phyloP scores from a whole-genome alignment of 495 filamentous ascomycete species.

The Aspergillus bertholletiae region DNA sequence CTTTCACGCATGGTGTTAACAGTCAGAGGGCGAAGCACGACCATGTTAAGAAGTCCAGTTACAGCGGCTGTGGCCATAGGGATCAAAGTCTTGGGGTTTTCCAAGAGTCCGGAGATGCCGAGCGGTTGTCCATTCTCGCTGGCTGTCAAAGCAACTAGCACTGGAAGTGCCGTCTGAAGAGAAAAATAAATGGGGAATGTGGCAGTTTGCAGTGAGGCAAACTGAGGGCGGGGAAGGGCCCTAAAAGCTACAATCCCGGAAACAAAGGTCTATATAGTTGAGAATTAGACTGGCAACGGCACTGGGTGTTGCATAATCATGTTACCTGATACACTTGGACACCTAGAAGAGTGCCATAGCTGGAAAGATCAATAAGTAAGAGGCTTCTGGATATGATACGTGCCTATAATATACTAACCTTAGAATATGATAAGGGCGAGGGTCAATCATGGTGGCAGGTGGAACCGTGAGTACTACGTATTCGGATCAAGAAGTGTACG shows the following conservation, averaged over 20 bases:
- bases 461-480: neutral
- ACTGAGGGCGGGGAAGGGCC: slow-evolving; percentile 73
- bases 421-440: slow-evolving; percentile 73
- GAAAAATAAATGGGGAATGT: slow-evolving; percentile 86
- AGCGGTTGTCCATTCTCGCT: slow-evolving; percentile 45
- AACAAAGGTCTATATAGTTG: slow-evolving; percentile 63
- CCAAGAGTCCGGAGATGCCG: slow-evolving; percentile 53
- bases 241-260: slow-evolving; percentile 70
- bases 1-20: slow-evolving; percentile 68
- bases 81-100: slow-evolving; percentile 55
- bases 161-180: slow-evolving; percentile 70
- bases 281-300: neutral
- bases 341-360: slow-evolving; percentile 77
- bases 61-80: slow-evolving; percentile 64
- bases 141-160: slow-evolving; percentile 75
- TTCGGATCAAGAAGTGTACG: neutral
- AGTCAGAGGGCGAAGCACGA: slow-evolving; percentile 67
- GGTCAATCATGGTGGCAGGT: slow-evolving; percentile 38
- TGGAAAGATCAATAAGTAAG: slow-evolving; percentile 33
- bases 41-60: slow-evolving; percentile 62
- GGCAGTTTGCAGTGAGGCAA: slow-evolving; percentile 69
- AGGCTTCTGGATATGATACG: neutral
- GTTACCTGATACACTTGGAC: slow-evolving; percentile 73
- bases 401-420: slow-evolving; percentile 47
- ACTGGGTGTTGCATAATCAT: neutral